A percentile compares a stretch with the other conserved stretches of the same genome.
Evolutionary conservation across 768 basidiomycete genomes (phyloP).

Genomic region (Mycena sanguinolenta): DNA sequence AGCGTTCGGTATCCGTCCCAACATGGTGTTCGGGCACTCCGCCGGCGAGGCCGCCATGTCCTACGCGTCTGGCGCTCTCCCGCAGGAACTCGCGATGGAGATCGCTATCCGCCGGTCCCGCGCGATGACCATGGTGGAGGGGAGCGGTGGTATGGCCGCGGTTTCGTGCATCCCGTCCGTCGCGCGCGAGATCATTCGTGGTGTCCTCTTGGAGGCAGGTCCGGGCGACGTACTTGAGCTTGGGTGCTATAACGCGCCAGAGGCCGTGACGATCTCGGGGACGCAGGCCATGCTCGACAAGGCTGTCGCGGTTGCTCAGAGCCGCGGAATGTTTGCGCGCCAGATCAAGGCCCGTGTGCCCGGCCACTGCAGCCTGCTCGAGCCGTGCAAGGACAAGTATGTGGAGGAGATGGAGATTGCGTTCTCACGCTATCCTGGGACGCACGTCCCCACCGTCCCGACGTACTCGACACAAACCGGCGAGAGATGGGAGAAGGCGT

Average conservation of each 20-base stretch:
- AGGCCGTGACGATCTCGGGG: conserved; percentile 56
- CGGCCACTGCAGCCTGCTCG: conserved; percentile 55
- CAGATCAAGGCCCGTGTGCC: conserved; percentile 53
- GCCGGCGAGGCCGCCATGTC: conserved; percentile 60
- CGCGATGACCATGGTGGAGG: conserved; percentile 51
- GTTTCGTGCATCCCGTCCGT: conserved; percentile 49
- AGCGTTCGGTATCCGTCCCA: conserved; percentile 51
- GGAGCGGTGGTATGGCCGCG: conserved; percentile 59
- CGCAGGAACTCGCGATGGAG: conserved; percentile 55
- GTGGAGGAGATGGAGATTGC: conserved; percentile 43
- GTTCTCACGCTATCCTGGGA: conserved; percentile 50
- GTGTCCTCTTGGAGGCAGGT: conserved; percentile 11
- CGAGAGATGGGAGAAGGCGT: conserved; percentile 33
- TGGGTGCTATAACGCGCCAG: conserved; percentile 56
- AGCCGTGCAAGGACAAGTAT: conserved; percentile 49
- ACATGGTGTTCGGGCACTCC: conserved; percentile 58
- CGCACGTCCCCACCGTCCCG: conserved; percentile 42
- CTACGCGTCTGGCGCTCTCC: conserved; percentile 57
- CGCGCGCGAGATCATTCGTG: conserved; percentile 43
- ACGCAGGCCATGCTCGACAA: conserved; percentile 42
- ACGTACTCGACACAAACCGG: conserved; percentile 57
- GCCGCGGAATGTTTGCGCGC: conserved; percentile 49
- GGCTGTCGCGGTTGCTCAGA: conserved; percentile 45
- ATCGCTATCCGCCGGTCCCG: conserved; percentile 56
- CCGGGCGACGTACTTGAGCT: conserved; percentile 48